Evolutionary conservation across 768 basidiomycete species (phyloP).

Genomic region (Suillus subalutaceus): DNA sequence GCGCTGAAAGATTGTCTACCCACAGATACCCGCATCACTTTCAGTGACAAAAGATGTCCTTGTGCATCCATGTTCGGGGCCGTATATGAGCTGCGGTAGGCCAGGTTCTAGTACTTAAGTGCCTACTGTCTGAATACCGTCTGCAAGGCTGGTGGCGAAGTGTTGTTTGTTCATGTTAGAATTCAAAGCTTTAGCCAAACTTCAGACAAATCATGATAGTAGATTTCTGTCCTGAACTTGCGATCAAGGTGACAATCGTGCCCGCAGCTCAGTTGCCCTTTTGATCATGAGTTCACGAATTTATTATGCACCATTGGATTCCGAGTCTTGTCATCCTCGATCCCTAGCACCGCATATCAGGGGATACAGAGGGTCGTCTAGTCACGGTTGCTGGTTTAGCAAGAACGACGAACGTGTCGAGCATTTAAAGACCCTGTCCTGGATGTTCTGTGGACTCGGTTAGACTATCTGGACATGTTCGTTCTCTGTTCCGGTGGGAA

Average conservation of each 20-base stretch:
- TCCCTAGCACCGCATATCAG: background rate
- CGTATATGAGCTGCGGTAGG: background rate
- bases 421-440: background rate
- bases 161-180: constrained; percentile 29
- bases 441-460: constrained; percentile 8
- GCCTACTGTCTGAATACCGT: background rate
- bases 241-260: too few species aligned
- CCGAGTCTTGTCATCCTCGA: background rate
- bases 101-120: background rate
- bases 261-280: too few species aligned
- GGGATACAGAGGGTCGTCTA: background rate
- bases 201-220: too few species aligned
- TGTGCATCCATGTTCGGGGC: constrained; percentile 48
- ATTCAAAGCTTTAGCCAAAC: constrained; percentile 17
- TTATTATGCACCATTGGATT: too few species aligned
- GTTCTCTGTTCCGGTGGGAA: background rate
- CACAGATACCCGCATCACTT: constrained; percentile 89
- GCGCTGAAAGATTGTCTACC: constrained; percentile 35
- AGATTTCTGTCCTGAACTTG: too few species aligned
- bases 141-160: background rate
- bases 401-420: constrained; percentile 5
- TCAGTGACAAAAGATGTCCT: constrained; percentile 72
- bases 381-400: background rate
- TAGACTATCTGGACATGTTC: background rate
- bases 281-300: too few species aligned